Evolutionary conservation across 352 stramenopile genomes (phyloP).

Genomic region (Globisporangium polare): DNA sequence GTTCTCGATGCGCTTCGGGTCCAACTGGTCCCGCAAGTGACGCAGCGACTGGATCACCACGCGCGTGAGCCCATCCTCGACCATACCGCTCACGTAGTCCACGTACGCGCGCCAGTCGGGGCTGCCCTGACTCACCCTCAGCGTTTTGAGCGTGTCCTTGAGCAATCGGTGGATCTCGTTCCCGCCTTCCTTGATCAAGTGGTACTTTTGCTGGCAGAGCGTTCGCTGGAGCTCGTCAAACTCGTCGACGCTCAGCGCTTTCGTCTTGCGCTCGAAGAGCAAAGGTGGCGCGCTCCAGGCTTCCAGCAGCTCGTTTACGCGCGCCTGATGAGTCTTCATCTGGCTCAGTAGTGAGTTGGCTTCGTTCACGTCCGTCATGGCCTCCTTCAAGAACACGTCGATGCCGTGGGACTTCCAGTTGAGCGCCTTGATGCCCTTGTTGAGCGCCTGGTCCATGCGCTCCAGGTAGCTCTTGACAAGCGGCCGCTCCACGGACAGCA

Average conservation of each 20-base stretch:
- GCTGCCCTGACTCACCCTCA: slow-evolving; percentile 87
- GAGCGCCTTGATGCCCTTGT: slow-evolving; percentile 85
- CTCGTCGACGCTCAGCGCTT: slow-evolving; percentile 72
- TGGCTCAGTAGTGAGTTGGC: slow-evolving; percentile 81
- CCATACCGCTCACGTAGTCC: slow-evolving; percentile 89
- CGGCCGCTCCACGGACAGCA: slow-evolving; percentile 88
- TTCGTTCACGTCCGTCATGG: slow-evolving; percentile 87
- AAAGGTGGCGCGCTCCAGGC: slow-evolving; percentile 67
- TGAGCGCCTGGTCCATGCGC: slow-evolving; percentile 87
- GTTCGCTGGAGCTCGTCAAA: slow-evolving; percentile 84
- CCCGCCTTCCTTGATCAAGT: slow-evolving; percentile 84
- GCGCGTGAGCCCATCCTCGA: slow-evolving; percentile 77
- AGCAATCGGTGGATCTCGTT: slow-evolving; percentile 87
- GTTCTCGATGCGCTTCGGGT: slow-evolving; percentile 75
- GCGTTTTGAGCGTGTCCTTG: slow-evolving; percentile 87
- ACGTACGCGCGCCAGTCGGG: slow-evolving; percentile 92
- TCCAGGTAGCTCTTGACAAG: slow-evolving; percentile 88
- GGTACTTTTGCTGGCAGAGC: slow-evolving; percentile 78
- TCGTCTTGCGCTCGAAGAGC: slow-evolving; percentile 87
- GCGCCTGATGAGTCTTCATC: slow-evolving; percentile 85
- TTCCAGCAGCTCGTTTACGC: slow-evolving; percentile 74
- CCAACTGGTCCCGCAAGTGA: slow-evolving; percentile 77
- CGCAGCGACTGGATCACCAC: slow-evolving; percentile 71
- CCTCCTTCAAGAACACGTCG: slow-evolving; percentile 89
- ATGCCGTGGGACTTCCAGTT: slow-evolving; percentile 95